These are phyloP conservation scores for Nigrospora osmanthi DNA, from an alignment of 2,329 filamentous ascomycete species.

Conservation along the genomic window DNA sequence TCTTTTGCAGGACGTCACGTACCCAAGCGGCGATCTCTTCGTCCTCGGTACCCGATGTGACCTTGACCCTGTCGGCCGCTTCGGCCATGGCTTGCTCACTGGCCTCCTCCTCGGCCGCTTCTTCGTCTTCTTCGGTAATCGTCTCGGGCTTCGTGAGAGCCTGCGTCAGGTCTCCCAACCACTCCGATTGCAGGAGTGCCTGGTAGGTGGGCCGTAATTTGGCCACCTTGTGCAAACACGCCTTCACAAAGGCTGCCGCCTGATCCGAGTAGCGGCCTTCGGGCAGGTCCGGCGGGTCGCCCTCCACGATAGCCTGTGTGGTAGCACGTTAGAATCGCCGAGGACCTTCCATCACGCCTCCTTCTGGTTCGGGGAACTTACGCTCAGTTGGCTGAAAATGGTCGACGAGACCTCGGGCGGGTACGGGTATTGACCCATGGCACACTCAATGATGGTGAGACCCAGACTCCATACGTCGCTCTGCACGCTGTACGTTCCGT, in stretches of 20 bases:
- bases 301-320: slow-evolving; percentile 86
- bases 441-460: slow-evolving; percentile 91
- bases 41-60: slow-evolving; percentile 52
- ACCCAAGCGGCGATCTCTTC: slow-evolving; percentile 86
- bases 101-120: slow-evolving; percentile 21
- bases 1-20: slow-evolving; percentile 57
- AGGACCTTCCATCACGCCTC: neutral
- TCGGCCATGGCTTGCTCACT: slow-evolving; percentile 32
- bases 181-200: slow-evolving; percentile 81
- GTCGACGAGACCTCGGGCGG: slow-evolving; percentile 96
- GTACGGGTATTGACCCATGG: slow-evolving; percentile 89
- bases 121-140: slow-evolving; percentile 26
- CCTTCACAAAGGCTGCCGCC: slow-evolving; percentile 79
- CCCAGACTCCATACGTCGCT: slow-evolving; percentile 97
- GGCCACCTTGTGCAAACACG: slow-evolving; percentile 88
- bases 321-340: slow-evolving; percentile 4
- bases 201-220: slow-evolving; percentile 90
- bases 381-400: slow-evolving; percentile 94
- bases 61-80: slow-evolving; percentile 34
- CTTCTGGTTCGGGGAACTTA: slow-evolving; percentile 43
- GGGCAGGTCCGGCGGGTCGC: slow-evolving; percentile 86
- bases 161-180: slow-evolving; percentile 70
- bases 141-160: slow-evolving; percentile 65
- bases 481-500: slow-evolving; percentile 93
- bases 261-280: slow-evolving; percentile 67